Base-by-base conservation (phyloP, 257 asterid species). In the Avicennia marina region DNA sequence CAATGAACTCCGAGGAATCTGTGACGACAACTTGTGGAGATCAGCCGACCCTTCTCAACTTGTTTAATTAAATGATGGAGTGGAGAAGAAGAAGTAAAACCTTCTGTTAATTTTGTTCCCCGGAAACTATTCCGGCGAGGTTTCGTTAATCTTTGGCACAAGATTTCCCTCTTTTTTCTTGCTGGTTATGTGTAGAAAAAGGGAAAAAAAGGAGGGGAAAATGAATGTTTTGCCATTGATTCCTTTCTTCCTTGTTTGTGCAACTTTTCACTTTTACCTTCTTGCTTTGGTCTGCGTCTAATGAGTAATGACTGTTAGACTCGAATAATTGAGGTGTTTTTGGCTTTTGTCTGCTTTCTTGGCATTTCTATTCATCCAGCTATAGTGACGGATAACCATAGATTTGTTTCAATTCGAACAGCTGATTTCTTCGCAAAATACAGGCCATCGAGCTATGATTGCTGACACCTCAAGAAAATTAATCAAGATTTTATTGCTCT, bases 1-100 rank as follows among this genome's bases (percentile, higher is more conserved):
- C 95, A 0, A 76, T 78, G 94, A 80, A 82, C 58, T 90, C 98
- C 0, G 95, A 82, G 27, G 95, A 78, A 47, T 90, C 98, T 0
- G 90, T 59, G 49, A 84, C 87, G 7, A 87, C 95, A 0, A 68
- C 81, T 5, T 82, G 96, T 15, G 81, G 78, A 22, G 74, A 76
- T 69, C 78, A 56, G n/a, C 59, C 66, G 22, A 80, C 72, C 63
- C 81, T 90, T 18, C 81, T 90, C 6, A 78, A 73, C 64, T 64
- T 90, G 81, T 90, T 90, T 65, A 67, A 58, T 64, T 83, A 67
- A 65, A 33, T n/a, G 0, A 6, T 51, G 17, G 33, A 27, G 15
- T 11, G 13, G 33, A 29, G 7, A 29, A 2, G 33, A 7, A 2
- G 33, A 2, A 29, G 33, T 29, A 7, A 36, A 5, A 2, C 41